Evolutionary conservation across 441 rosid species (phyloP), one percentile per base, ranked within the genome.

Genomic region (Erodium texanum): DNA sequence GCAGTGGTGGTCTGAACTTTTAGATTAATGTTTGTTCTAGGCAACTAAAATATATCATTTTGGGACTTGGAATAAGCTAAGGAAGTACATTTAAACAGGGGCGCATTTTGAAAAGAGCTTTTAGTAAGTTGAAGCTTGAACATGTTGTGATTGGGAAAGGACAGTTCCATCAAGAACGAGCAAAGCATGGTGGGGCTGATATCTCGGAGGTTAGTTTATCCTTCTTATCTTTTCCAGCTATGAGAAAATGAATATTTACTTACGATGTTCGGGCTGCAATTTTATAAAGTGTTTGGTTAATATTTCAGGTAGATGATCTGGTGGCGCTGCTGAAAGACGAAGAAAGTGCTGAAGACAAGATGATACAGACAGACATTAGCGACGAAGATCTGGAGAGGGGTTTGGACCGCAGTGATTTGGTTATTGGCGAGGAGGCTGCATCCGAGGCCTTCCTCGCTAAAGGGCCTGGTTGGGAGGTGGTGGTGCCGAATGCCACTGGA

Each of bases 401-500:
- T 38, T 68, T 94, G 79, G 90, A 92, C 70, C 86, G 97, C 63
- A 85, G 92, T 45, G 98, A 94, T 75, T 82, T 94, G 69, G 32
- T 81, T 34, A 73, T 54, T 11, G 77, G 74, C 36, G 36, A 32
- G 36, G 6, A 0, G 36, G 5, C 72, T 22, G 7, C 20, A n/a
- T n/a, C n/a, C 61, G 75, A 71, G 67, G 69, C 77, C n/a, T 24
- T 81, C 59, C 96, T 96, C 5, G 82, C 84, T 67, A 87, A 88
- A 72, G 99, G 99, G 16, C 97, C 99, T n/a, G 99, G 97, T 29
- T 94, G 97, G 99, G 99, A 94, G 84, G 96, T 88, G 71, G 97
- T 94, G 34, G 18, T 85, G 64, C 89, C 96, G 11, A 81, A 82
- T 18, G 81, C 89, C 16, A 72, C 81, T 7, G 93, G 93, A 62